A percentile compares a stretch with the other conserved stretches of the same genome.
These are phyloP conservation scores for Aphanoascus verrucosus DNA, from an alignment of 2,329 filamentous ascomycete species.

Conservation along the genomic window DNA sequence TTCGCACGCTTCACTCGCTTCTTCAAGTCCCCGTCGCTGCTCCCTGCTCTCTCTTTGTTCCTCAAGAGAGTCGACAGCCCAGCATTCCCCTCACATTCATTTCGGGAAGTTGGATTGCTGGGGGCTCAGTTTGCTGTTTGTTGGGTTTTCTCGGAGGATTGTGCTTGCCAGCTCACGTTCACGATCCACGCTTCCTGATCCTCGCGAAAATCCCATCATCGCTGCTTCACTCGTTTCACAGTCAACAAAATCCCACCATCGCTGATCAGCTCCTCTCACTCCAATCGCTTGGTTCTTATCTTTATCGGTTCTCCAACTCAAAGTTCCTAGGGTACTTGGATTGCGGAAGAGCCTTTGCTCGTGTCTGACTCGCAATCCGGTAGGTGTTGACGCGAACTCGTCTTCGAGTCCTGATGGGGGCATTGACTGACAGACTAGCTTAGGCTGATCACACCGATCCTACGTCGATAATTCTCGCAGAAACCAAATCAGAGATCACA, in stretches of 20 bases:
- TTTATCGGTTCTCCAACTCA: not conserved
- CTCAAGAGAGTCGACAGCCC: not conserved
- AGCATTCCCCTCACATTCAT: constrained; percentile 5
- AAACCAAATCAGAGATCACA: not conserved
- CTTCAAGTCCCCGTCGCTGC: not conserved
- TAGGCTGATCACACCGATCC: not conserved
- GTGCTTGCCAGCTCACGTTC: constrained; percentile 3
- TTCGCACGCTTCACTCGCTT: not conserved
- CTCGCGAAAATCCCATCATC: constrained; percentile 3
- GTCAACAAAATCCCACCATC: not conserved
- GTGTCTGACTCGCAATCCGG: not conserved
- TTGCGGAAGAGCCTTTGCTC: not conserved
- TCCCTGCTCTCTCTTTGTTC: not conserved
- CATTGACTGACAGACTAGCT: not conserved
- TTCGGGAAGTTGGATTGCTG: constrained; percentile 6
- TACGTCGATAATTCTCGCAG: not conserved
- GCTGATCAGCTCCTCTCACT: constrained; percentile 2
- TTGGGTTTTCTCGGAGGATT: not conserved
- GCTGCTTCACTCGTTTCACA: constrained; percentile 4
- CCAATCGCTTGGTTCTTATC: constrained; percentile 1
- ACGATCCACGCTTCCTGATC: no score
- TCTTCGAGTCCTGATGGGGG: not conserved
- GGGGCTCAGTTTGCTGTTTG: not conserved
- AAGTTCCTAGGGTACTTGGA: not conserved
- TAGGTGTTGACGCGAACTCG: not conserved